Conservation (phyloP, 805 yeast species). For the Cyberlindnera nakhonratchasimensis region DNA sequence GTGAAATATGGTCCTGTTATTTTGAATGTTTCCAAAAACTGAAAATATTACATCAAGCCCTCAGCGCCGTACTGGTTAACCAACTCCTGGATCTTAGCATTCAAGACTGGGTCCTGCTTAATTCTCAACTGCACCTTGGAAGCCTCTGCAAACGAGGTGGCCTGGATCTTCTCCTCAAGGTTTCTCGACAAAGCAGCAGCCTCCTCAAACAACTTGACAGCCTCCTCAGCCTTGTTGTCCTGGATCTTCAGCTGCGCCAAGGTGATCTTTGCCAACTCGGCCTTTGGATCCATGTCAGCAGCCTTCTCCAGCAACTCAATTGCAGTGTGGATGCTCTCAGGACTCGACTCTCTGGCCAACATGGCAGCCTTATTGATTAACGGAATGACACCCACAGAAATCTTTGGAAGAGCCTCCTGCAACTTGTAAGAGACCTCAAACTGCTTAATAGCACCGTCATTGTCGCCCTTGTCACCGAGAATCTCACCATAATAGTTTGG, state of each 20-base stretch:
- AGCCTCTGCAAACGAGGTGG: constrained; percentile 89
- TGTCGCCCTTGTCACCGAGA: constrained; percentile 74
- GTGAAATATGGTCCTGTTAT: too few relatives aligned
- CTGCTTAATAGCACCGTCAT: constrained; percentile 69
- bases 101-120: constrained; percentile 62
- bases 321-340: constrained; percentile 50
- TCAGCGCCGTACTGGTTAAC: constrained; percentile 38
- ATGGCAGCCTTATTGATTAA: constrained; percentile 84
- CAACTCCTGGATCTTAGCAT: constrained; percentile 59
- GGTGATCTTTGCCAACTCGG: constrained; percentile 86
- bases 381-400: constrained; percentile 85
- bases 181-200: constrained; percentile 81
- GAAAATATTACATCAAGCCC: constrained; percentile 2
- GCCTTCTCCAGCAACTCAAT: constrained; percentile 69
- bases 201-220: constrained; percentile 76
- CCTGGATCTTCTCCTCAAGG: constrained; percentile 82
- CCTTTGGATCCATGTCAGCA: constrained; percentile 76
- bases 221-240: constrained; percentile 76
- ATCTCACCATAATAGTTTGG: constrained; percentile 96
- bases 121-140: constrained; percentile 84
- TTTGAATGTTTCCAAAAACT: too few relatives aligned
- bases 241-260: constrained; percentile 89
- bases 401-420: constrained; percentile 64
- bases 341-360: constrained; percentile 49
- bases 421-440: constrained; percentile 83